A percentile compares a stretch with the other conserved stretches of the same genome.
phyloP scores from a whole-genome alignment of 1,284 basidiomycete species.

The Cutaneotrichosporon sp. region DNA sequence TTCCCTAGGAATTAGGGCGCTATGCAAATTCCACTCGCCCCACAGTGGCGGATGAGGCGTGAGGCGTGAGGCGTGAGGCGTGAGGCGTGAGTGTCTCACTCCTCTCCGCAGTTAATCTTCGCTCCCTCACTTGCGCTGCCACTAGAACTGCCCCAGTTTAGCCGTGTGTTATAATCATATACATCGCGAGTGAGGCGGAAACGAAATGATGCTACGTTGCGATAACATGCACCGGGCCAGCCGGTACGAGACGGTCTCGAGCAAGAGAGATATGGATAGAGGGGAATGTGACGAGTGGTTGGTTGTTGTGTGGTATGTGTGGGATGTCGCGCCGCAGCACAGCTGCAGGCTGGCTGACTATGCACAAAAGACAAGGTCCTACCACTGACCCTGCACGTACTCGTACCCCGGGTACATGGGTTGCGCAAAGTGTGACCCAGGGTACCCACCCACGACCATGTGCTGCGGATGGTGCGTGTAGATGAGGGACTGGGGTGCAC shows the following conservation, averaged over 20 bases:
- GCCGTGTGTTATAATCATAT: conserved; percentile 16
- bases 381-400: conserved; percentile 24
- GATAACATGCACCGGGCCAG: conserved; percentile 8
- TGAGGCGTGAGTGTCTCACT: not conserved
- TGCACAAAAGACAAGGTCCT: not conserved
- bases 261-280: conserved; percentile 1
- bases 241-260: conserved; percentile 10
- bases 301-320: not conserved
- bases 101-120: not conserved
- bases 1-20: not conserved
- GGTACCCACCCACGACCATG: conserved; percentile 12
- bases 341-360: conserved; percentile 1
- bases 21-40: not conserved
- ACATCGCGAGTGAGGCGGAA: conserved; percentile 15
- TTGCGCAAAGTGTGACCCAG: not conserved
- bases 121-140: not conserved
- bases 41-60: no score
- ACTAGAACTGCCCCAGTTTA: not conserved
- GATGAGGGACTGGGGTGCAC: conserved; percentile 2
- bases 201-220: conserved; percentile 16
- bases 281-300: not conserved
- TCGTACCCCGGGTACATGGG: conserved; percentile 20
- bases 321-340: conserved; percentile 1
- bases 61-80: no score
- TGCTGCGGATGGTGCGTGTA: conserved; percentile 11